phyloP scores from a whole-genome alignment of 2,329 filamentous ascomycete species.

The Xylariaceae sp. region DNA sequence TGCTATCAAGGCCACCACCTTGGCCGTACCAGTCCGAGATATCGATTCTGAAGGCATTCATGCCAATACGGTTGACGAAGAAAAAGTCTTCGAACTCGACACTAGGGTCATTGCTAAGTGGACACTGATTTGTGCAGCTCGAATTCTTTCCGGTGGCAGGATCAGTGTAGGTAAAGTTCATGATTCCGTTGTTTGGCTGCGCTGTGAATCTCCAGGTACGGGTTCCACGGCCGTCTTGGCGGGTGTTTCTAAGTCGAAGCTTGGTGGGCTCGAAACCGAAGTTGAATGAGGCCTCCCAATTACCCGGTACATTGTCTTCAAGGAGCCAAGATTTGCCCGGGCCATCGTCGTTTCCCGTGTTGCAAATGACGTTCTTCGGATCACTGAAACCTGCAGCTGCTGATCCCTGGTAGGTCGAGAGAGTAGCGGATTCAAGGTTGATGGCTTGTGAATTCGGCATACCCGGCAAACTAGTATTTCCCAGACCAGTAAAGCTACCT shows the following conservation, averaged over 20 bases:
- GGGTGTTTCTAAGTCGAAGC: slow-evolving; percentile 82
- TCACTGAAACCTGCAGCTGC: slow-evolving; percentile 62
- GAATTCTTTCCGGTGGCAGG: slow-evolving; percentile 60
- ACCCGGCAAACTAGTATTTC: slow-evolving; percentile 67
- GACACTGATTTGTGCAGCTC: slow-evolving; percentile 76
- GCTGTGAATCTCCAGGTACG: slow-evolving; percentile 84
- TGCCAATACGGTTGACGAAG: slow-evolving; percentile 82
- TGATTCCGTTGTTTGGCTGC: slow-evolving; percentile 81
- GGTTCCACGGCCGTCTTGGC: slow-evolving; percentile 76
- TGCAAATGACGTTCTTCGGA: slow-evolving; percentile 78
- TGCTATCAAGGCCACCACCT: slow-evolving; percentile 78
- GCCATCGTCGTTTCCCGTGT: slow-evolving; percentile 59
- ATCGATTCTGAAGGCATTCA: slow-evolving; percentile 80
- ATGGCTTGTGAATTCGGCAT: slow-evolving; percentile 70
- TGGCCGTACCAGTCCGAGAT: slow-evolving; percentile 81
- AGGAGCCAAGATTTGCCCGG: slow-evolving; percentile 80
- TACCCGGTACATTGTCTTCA: slow-evolving; percentile 67
- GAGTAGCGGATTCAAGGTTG: slow-evolving; percentile 73
- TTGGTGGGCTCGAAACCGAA: slow-evolving; percentile 86
- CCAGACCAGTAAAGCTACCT: slow-evolving; percentile 80
- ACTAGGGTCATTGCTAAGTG: slow-evolving; percentile 66
- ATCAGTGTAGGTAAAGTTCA: slow-evolving; percentile 92
- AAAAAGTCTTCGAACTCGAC: slow-evolving; percentile 78
- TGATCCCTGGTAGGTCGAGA: slow-evolving; percentile 61
- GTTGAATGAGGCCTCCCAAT: slow-evolving; percentile 75